phyloP scores from a whole-genome alignment of 768 basidiomycete species.

The Phaeotremella skinneri region DNA sequence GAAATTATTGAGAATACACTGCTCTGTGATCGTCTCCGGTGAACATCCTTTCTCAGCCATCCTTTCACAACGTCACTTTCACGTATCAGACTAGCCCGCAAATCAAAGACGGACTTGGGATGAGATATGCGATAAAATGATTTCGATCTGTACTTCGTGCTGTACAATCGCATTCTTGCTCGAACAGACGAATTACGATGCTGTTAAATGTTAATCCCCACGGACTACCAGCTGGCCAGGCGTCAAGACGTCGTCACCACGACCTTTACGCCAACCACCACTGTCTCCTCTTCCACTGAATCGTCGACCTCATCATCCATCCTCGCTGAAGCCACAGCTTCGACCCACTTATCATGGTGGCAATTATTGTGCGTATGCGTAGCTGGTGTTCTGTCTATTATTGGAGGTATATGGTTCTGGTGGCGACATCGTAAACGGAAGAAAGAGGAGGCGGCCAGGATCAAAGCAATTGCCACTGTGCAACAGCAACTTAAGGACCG shows the following conservation, averaged over 20 bases:
- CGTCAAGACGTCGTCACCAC: slow-evolving; percentile 2
- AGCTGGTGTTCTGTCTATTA: slow-evolving; percentile 22
- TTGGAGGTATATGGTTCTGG: slow-evolving; percentile 20
- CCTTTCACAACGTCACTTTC: not conserved
- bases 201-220: not conserved
- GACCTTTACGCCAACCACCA: slow-evolving; percentile 4
- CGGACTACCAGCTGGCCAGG: not conserved
- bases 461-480: not conserved
- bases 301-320: not conserved
- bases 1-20: too few species aligned
- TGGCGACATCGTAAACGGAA: slow-evolving; percentile 15
- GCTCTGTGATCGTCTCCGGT: too few species aligned
- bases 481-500: slow-evolving; percentile 14
- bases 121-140: too few species aligned
- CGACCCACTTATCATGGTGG: slow-evolving; percentile 41
- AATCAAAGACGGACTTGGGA: too few species aligned
- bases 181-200: not conserved
- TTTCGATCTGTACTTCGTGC: too few species aligned
- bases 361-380: slow-evolving; percentile 36
- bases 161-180: not conserved
- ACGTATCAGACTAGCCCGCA: not conserved
- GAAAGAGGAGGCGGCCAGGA: not conserved
- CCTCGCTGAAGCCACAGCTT: slow-evolving; percentile 18
- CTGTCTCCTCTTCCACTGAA: not conserved
- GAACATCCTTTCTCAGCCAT: not conserved